Conservation (phyloP, 2,329 filamentous ascomycete species). For the Apiospora pterosperma region DNA sequence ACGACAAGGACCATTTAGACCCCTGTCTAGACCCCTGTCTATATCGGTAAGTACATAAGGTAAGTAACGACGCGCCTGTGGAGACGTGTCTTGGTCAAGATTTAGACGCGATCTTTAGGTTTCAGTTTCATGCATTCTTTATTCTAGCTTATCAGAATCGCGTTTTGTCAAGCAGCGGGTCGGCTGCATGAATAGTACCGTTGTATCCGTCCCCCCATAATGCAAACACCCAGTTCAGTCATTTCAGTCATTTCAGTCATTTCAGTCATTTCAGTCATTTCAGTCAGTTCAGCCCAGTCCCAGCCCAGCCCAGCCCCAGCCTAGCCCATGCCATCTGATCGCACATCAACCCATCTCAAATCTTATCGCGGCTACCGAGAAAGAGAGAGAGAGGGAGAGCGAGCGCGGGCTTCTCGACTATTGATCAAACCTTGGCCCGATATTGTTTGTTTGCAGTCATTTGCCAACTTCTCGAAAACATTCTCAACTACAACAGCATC, state of each 20-base stretch:
- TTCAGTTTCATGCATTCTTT: background rate
- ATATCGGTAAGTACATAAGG: too few species aligned
- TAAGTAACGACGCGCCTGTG: background rate
- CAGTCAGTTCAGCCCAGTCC: background rate
- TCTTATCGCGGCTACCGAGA: background rate
- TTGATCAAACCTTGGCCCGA: background rate
- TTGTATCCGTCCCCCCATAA: background rate
- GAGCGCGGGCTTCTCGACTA: background rate
- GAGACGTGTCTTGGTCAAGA: background rate
- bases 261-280: too few species aligned
- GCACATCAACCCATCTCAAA: background rate
- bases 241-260: too few species aligned
- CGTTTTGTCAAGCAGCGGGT: background rate
- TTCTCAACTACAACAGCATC: background rate
- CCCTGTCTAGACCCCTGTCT: background rate
- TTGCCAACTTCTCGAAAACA: background rate
- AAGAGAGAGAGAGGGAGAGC: background rate
- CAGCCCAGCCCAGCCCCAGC: background rate
- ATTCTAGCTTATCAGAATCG: background rate
- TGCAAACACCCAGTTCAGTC: too few species aligned
- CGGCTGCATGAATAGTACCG: background rate
- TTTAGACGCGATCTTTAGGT: background rate
- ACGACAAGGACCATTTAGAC: background rate
- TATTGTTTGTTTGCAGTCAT: background rate
- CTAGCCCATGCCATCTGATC: background rate